These are phyloP conservation scores for Lactarius quietus DNA, from an alignment of 768 basidiomycete species.

Conservation along the genomic window DNA sequence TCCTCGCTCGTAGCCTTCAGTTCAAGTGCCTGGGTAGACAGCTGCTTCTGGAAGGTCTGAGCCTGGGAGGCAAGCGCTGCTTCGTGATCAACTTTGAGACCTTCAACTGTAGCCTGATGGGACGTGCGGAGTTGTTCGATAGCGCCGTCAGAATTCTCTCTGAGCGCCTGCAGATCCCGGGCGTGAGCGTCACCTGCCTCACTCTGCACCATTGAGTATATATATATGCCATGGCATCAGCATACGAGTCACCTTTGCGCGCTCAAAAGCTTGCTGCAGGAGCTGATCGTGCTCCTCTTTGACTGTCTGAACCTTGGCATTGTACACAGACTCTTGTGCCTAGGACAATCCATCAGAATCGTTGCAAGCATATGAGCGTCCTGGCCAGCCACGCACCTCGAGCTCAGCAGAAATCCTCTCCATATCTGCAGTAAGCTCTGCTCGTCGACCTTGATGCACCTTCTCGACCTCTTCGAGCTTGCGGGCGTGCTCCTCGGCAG, in stretches of 20 bases:
- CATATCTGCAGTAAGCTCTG: conserved; percentile 53
- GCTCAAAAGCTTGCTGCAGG: conserved; percentile 68
- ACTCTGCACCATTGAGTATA: conserved; percentile 39
- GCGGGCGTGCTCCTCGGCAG: conserved; percentile 45
- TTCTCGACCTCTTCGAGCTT: conserved; percentile 53
- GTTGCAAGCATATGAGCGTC: not conserved
- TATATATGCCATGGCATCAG: not conserved
- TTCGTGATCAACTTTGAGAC: conserved; percentile 61
- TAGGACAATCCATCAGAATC: conserved; percentile 31
- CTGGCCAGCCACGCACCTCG: conserved; percentile 44
- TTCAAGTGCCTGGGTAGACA: conserved; percentile 59
- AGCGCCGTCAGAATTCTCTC: conserved; percentile 58
- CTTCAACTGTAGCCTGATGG: conserved; percentile 57
- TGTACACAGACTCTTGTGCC: conserved; percentile 69
- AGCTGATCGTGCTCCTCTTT: conserved; percentile 60
- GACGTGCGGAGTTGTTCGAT: conserved; percentile 66
- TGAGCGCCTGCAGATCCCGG: conserved; percentile 67
- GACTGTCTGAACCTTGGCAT: conserved; percentile 59
- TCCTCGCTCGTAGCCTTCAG: conserved; percentile 85
- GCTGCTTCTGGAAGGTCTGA: conserved; percentile 57
- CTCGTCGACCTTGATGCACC: conserved; percentile 46
- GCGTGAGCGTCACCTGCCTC: conserved; percentile 69
- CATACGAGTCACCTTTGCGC: conserved; percentile 58
- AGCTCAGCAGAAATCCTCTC: conserved; percentile 56
- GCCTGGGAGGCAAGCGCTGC: conserved; percentile 56